Conservation (phyloP, 352 stramenopile species). For the Phytophthora ohioensis region DNA sequence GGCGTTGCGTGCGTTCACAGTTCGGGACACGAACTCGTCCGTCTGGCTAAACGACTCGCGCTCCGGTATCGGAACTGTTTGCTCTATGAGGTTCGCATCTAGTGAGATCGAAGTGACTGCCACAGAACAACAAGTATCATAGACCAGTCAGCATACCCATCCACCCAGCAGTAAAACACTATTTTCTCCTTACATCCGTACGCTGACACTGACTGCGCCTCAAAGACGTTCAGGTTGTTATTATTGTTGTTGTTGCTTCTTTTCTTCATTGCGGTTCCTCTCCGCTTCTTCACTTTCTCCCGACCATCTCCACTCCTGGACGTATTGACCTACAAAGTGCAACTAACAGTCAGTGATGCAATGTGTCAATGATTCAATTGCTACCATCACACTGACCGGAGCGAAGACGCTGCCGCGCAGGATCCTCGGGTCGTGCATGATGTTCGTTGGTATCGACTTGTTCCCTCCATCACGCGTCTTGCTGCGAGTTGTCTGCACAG, state of each 20-base stretch:
- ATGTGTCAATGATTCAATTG: background rate
- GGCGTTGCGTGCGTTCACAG: slow-evolving; percentile 41
- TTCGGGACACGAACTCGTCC: slow-evolving; percentile 66
- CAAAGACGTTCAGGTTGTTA: slow-evolving; percentile 40
- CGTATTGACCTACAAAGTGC: slow-evolving; percentile 16
- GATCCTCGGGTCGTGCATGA: slow-evolving; percentile 81
- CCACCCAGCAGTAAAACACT: background rate
- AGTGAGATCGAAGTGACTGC: slow-evolving; percentile 67
- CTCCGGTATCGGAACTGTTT: slow-evolving; percentile 41
- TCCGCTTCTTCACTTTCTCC: slow-evolving; percentile 52
- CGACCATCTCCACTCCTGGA: slow-evolving; percentile 26
- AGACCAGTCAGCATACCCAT: slow-evolving; percentile 3
- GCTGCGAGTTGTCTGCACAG: slow-evolving; percentile 69
- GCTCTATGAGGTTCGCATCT: slow-evolving; percentile 73
- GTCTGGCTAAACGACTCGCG: slow-evolving; percentile 71
- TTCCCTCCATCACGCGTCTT: slow-evolving; percentile 47
- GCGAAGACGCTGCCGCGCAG: slow-evolving; percentile 72
- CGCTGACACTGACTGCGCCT: slow-evolving; percentile 37
- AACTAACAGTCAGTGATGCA: background rate
- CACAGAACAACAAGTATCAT: background rate
- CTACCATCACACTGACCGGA: slow-evolving; percentile 34
- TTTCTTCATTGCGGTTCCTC: slow-evolving; percentile 24
- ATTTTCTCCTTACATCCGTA: slow-evolving; percentile 45
- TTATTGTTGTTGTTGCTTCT: slow-evolving; percentile 37
- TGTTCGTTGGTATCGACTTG: slow-evolving; percentile 60